phyloP scores from a whole-genome alignment of 345 rosid genomes.

The Salix arbutifolia region DNA sequence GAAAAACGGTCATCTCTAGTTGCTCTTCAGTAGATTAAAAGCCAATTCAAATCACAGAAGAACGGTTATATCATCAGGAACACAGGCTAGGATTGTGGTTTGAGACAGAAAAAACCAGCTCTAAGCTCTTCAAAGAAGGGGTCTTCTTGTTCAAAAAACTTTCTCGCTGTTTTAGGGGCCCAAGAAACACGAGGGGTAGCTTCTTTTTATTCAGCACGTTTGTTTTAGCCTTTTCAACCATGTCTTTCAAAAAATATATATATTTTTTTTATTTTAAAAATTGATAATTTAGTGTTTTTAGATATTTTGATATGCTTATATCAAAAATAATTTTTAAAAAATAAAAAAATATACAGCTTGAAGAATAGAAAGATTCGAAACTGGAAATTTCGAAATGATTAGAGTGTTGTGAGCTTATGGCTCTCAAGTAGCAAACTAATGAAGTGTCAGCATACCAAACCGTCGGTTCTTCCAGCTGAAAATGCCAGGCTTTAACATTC shows the following conservation, averaged over 20 bases:
- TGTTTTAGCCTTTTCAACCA: too few species aligned
- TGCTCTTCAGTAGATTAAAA: background rate
- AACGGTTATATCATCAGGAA: background rate
- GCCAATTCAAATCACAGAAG: too few species aligned
- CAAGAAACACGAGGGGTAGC: conserved; percentile 29
- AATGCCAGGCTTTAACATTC: background rate
- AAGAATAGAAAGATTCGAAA: background rate
- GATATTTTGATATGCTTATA: too few species aligned
- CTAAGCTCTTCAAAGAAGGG: conserved; percentile 51
- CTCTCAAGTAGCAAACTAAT: background rate
- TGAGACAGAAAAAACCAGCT: conserved; percentile 28
- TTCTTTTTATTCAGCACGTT: too few species aligned
- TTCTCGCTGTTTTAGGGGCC: conserved; percentile 16
- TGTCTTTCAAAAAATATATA: too few species aligned
- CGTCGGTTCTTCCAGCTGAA: background rate
- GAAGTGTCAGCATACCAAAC: background rate
- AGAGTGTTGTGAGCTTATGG: background rate
- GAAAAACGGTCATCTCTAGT: background rate
- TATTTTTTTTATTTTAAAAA: too few species aligned
- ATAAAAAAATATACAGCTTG: too few species aligned
- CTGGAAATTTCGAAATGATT: background rate
- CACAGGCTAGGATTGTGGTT: background rate
- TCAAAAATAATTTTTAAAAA: too few species aligned
- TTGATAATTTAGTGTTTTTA: too few species aligned
- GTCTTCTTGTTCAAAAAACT: conserved; percentile 10